phyloP scores from a whole-genome alignment of 352 stramenopile genomes.

The Globisporangium recalcitrans region DNA sequence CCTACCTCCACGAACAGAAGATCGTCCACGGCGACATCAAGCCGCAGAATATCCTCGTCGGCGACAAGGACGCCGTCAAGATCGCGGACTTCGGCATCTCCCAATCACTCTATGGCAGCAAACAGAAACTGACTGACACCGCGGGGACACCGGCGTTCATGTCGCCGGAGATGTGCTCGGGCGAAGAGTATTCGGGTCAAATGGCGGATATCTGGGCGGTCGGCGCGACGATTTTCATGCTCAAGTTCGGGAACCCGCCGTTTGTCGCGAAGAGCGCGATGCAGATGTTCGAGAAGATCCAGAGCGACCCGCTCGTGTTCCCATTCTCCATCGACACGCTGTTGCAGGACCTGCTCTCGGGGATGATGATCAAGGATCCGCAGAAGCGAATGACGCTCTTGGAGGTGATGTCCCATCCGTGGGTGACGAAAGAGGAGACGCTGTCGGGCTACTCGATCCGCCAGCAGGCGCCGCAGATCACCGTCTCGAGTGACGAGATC shows the following conservation, averaged over 20 bases:
- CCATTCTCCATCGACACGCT: slow-evolving; percentile 44
- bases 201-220: slow-evolving; percentile 90
- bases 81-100: slow-evolving; percentile 91
- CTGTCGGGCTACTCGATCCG: slow-evolving; percentile 19
- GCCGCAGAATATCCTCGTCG: slow-evolving; percentile 84
- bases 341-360: slow-evolving; percentile 48
- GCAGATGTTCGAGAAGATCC: slow-evolving; percentile 87
- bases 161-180: slow-evolving; percentile 89
- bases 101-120: slow-evolving; percentile 75
- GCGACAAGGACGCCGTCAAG: slow-evolving; percentile 86
- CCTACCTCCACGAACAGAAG: slow-evolving; percentile 86
- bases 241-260: slow-evolving; percentile 83
- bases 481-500: slow-evolving; percentile 74
- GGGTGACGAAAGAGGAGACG: slow-evolving; percentile 68
- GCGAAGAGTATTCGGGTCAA: slow-evolving; percentile 77
- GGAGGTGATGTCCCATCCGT: slow-evolving; percentile 72
- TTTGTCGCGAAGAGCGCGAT: slow-evolving; percentile 88
- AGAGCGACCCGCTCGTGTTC: slow-evolving; percentile 69
- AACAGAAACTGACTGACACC: slow-evolving; percentile 73
- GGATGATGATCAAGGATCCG: slow-evolving; percentile 66
- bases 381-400: slow-evolving; percentile 50
- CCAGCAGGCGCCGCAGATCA: slow-evolving; percentile 35
- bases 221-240: slow-evolving; percentile 86
- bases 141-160: slow-evolving; percentile 90
- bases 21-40: slow-evolving; percentile 88